These are phyloP conservation scores for Jimgerdemannia flammicorona DNA, from an alignment of 192 early-diverging fungal genomes.

Conservation along the genomic window DNA sequence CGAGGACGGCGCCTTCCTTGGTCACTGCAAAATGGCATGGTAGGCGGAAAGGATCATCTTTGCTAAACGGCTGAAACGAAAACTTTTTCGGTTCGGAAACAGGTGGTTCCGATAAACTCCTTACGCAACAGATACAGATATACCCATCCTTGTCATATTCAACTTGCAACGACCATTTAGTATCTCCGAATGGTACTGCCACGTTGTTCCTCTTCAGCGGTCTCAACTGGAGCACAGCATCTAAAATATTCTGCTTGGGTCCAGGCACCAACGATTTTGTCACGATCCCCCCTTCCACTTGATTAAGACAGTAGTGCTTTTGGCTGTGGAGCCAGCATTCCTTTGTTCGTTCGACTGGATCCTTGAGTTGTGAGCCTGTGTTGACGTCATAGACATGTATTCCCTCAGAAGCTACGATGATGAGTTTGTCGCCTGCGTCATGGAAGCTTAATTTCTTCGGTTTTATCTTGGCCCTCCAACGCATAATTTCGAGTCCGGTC, in stretches of 20 bases:
- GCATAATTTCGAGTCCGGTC: background rate
- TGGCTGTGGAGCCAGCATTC: background rate
- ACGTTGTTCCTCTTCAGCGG: background rate
- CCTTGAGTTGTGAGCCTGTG: background rate
- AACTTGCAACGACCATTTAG: background rate
- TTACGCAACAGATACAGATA: no score
- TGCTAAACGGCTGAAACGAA: background rate
- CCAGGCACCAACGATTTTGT: background rate
- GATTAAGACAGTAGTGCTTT: background rate
- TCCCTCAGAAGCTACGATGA: background rate
- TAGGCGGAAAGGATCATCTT: background rate
- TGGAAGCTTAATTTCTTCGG: background rate
- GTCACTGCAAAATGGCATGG: background rate
- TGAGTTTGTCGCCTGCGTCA: background rate
- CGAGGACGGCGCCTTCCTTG: background rate
- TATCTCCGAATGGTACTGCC: background rate
- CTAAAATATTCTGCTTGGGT: background rate
- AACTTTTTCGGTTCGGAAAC: background rate
- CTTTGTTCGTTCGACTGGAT: background rate
- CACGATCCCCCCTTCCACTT: background rate
- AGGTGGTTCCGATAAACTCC: no score
- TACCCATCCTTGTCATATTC: background rate
- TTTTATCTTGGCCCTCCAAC: background rate
- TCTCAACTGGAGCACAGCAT: background rate
- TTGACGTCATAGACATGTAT: background rate